Evolutionary conservation across 345 rosid species (phyloP).

Genomic region (Ceriops zippeliana): DNA sequence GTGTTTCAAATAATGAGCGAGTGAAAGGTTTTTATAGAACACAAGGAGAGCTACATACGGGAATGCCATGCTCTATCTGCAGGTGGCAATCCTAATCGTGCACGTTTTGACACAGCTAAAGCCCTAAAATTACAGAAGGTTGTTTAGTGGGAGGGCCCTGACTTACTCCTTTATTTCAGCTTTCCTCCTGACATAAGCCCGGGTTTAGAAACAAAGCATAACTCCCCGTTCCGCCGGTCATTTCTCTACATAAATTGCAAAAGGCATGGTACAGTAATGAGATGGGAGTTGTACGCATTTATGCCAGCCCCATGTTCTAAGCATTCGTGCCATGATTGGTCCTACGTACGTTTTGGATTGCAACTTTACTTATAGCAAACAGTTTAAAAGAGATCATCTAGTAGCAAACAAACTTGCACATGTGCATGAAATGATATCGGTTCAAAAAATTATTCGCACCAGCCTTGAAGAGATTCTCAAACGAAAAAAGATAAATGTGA

Average conservation of each 20-base stretch:
- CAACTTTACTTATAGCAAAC: neutral
- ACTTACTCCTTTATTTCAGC: conserved; percentile 17
- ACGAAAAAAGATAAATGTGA: too few species aligned
- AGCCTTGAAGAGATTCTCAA: too few species aligned
- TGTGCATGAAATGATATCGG: too few species aligned
- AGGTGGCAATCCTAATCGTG: conserved; percentile 9
- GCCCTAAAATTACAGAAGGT: neutral
- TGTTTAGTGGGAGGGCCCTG: conserved; percentile 21
- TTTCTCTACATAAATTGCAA: neutral
- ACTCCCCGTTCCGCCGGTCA: conserved; percentile 21
- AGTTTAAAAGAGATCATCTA: neutral
- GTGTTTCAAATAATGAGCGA: neutral
- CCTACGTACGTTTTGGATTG: neutral
- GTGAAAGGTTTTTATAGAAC: conserved; percentile 10
- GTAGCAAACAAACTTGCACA: too few species aligned
- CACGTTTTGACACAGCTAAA: neutral
- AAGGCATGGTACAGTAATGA: neutral
- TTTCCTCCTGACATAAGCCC: conserved; percentile 9
- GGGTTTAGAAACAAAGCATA: conserved; percentile 20
- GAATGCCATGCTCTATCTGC: neutral
- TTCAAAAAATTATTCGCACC: too few species aligned
- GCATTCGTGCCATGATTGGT: neutral
- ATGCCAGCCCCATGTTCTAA: neutral
- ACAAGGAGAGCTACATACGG: neutral
- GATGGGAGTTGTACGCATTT: neutral